Base-by-base conservation (phyloP, 2,329 filamentous ascomycete species). In the Lecanicillium sp. region DNA sequence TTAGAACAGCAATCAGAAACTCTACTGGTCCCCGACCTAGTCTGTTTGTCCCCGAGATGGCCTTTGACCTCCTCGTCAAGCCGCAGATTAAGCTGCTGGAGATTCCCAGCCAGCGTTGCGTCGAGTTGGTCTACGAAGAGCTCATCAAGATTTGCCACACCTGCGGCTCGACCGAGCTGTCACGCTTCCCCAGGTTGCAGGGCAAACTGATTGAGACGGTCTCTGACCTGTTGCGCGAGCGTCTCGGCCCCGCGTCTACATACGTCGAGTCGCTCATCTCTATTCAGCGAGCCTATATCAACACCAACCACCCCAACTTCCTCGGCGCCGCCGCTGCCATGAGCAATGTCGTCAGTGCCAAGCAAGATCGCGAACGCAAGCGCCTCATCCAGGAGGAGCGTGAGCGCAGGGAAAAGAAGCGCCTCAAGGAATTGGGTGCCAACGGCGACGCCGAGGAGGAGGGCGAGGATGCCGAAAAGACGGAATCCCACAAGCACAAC, bases 81-180 rank as follows among this genome's bases (percentile, higher is more conserved):
- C 92, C 92, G 19, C 92, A 98, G 61, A 98, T 98, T 63, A 97
- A 97, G 67, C 74, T 98, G 38, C 71, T 98, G 19, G 92, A 98
- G 59, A 80, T 92, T 18, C 92, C 92, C 9, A 94, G 87, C 57
- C 92, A 98, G 58, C 81, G 92, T 52, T 98, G 92, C 55, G 92
- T 98, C 36, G 92, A 98, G 64, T 77, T 98, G 39, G 92, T 98
- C 3, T 98, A 98, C 60, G 92, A 98, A 60, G 92, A 98, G 62
- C 74, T 98, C 32, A 98, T 98, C 68, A 98, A 98, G 66, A 97
- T 98, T 50, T 96, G 92, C 65, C 92, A 98, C 60, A 98, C 92
- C 1, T 98, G 92, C 64, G 92, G 92, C 45, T 96, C 88, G 3
- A 94, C 85, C 13, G 92, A 98, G 61, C 77, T 98, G 15, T 84